Conservation (phyloP, 768 basidiomycete species). For the button mushroom (Agaricus bisporus) region DNA sequence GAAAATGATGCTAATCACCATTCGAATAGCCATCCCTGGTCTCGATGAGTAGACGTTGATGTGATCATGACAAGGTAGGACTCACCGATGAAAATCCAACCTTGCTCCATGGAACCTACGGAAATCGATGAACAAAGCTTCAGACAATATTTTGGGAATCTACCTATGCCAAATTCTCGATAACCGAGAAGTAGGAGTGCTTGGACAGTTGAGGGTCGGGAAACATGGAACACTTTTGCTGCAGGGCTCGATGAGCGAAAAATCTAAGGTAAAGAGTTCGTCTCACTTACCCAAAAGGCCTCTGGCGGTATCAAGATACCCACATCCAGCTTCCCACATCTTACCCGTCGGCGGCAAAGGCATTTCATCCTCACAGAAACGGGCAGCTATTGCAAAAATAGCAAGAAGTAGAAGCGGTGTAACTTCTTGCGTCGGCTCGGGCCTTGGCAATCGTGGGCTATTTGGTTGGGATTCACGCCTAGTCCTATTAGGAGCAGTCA, state of each 20-base stretch:
- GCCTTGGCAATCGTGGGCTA: slow-evolving; percentile 31
- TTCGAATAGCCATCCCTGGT: slow-evolving; percentile 24
- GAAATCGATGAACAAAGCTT: neutral
- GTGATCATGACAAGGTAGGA: slow-evolving; percentile 5
- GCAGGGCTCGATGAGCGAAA: slow-evolving; percentile 9
- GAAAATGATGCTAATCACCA: slow-evolving; percentile 16
- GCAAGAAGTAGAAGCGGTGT: slow-evolving; percentile 69
- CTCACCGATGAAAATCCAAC: slow-evolving; percentile 77
- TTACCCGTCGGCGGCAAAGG: slow-evolving; percentile 41
- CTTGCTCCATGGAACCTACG: slow-evolving; percentile 68
- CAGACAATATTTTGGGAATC: neutral
- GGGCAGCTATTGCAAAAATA: slow-evolving; percentile 78
- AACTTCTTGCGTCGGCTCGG: slow-evolving; percentile 55
- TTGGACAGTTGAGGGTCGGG: slow-evolving; percentile 73
- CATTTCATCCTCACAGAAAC: slow-evolving; percentile 52
- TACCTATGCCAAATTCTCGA: slow-evolving; percentile 78
- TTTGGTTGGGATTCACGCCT: slow-evolving; percentile 18
- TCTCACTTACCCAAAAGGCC: slow-evolving; percentile 47
- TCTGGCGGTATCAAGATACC: slow-evolving; percentile 58
- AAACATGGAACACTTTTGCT: slow-evolving; percentile 53
- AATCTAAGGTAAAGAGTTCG: neutral
- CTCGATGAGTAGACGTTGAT: slow-evolving; percentile 5
- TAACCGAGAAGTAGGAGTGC: slow-evolving; percentile 73
- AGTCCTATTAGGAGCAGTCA: neutral
- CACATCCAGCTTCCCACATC: slow-evolving; percentile 66